A percentile compares a stretch with the other conserved stretches of the same genome.
phyloP scores from a whole-genome alignment of 129 eudicot genomes.

The Silybum marianum region DNA sequence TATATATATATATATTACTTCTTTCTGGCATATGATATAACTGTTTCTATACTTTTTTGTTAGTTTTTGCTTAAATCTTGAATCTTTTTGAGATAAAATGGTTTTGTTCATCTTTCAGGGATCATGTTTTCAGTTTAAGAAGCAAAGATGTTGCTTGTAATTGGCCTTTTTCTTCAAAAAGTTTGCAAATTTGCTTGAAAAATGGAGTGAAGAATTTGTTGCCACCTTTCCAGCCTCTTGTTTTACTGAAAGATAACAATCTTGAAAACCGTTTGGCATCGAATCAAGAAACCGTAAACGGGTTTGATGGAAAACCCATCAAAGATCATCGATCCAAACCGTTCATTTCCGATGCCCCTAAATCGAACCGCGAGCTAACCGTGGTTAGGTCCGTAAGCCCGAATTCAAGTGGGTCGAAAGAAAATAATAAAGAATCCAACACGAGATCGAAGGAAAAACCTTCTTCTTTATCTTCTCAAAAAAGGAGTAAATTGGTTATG shows the following conservation, averaged over 20 bases:
- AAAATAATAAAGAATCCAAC: slow-evolving; percentile 23
- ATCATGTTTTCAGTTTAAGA: slow-evolving; percentile 68
- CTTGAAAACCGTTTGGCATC: slow-evolving; percentile 23
- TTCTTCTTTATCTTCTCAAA: slow-evolving; percentile 18
- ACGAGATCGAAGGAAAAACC: slow-evolving; percentile 29
- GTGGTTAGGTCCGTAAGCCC: not conserved
- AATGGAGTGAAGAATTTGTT: slow-evolving; percentile 71
- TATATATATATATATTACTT: not conserved
- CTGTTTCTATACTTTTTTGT: not conserved
- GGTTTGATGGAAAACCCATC: slow-evolving; percentile 24
- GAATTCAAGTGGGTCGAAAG: slow-evolving; percentile 22
- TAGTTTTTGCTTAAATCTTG: slow-evolving; percentile 2
- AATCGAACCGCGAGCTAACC: slow-evolving; percentile 19
- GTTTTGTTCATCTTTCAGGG: slow-evolving; percentile 50
- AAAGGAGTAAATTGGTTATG: slow-evolving; percentile 58
- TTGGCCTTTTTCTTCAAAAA: slow-evolving; percentile 84
- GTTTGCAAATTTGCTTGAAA: slow-evolving; percentile 71
- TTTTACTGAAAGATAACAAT: slow-evolving; percentile 35
- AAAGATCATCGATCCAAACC: slow-evolving; percentile 16
- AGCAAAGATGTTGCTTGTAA: slow-evolving; percentile 60
- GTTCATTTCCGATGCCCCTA: not conserved
- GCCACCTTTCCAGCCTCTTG: slow-evolving; percentile 81
- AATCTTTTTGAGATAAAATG: slow-evolving; percentile 19
- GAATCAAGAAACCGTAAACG: slow-evolving; percentile 36
- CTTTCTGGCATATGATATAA: slow-evolving; percentile 36